Percentiles rank a stretch among this genome's conserved stretches.
phyloP scores from a whole-genome alignment of 1,139 yeast species.

The Hyphopichia pseudoburtonii region DNA sequence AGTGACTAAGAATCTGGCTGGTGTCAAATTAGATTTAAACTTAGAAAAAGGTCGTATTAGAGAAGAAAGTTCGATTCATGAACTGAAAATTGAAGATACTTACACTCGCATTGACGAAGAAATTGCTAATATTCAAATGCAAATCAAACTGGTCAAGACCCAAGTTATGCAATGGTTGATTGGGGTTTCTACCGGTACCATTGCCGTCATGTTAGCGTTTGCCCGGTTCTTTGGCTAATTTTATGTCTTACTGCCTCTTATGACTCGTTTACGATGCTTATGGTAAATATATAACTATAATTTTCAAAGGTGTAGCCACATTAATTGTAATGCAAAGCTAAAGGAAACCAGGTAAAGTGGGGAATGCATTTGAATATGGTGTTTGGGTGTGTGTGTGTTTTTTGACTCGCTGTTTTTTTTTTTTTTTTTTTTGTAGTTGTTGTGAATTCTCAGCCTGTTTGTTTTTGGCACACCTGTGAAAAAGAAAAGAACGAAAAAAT shows the following conservation, averaged over 20 bases:
- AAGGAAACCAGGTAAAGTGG: no score
- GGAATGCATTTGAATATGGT: no score
- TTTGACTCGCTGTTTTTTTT: no score
- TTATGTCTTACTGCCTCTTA: neutral
- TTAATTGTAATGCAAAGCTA: no score
- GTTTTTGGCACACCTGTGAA: no score
- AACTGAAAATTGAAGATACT: slow-evolving; percentile 89
- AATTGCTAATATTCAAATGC: slow-evolving; percentile 90
- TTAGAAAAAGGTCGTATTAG: slow-evolving; percentile 93
- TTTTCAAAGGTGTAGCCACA: no score
- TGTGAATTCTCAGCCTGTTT: no score
- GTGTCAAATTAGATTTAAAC: slow-evolving; percentile 85
- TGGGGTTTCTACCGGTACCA: slow-evolving; percentile 97
- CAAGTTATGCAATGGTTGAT: slow-evolving; percentile 98
- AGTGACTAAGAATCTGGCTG: slow-evolving; percentile 85
- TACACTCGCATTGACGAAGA: slow-evolving; percentile 95
- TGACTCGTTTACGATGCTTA: neutral
- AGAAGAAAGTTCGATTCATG: slow-evolving; percentile 90
- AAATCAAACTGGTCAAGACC: slow-evolving; percentile 89
- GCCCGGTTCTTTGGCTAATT: slow-evolving; percentile 76
- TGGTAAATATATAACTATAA: no score
- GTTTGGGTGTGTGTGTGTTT: no score
- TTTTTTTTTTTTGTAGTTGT: no score
- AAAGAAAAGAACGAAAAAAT: no score
- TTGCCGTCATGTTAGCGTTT: slow-evolving; percentile 89